A percentile compares a stretch with the other conserved stretches of the same genome.
Evolutionary conservation across 129 eudicot genomes (phyloP).

Genomic region (Silybum marianum): DNA sequence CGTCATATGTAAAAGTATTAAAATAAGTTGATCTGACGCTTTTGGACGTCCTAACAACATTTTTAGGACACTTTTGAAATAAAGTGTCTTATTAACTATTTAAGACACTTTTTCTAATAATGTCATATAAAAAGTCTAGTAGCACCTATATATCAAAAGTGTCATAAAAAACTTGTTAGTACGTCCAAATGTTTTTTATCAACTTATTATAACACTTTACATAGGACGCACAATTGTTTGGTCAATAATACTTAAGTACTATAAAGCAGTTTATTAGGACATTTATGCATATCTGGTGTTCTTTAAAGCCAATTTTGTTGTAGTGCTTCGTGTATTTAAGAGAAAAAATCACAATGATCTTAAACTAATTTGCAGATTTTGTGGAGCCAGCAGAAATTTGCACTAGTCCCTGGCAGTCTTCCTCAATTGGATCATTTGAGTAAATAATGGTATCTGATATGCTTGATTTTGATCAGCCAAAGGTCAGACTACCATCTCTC

Average conservation of each 20-base stretch:
- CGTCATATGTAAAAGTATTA: neutral
- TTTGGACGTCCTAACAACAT: neutral
- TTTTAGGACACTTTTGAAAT: neutral
- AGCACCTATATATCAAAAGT: neutral
- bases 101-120: neutral
- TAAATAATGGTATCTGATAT: slow-evolving; percentile 14
- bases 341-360: neutral
- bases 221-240: neutral
- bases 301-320: neutral
- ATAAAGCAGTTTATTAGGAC: neutral
- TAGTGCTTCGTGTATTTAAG: neutral
- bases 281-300: neutral
- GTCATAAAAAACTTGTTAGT: neutral
- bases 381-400: slow-evolving; percentile 26
- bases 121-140: neutral
- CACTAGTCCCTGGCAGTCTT: slow-evolving; percentile 19
- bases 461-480: slow-evolving; percentile 5
- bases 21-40: neutral
- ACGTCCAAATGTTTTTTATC: neutral
- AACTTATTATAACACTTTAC: neutral
- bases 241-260: neutral
- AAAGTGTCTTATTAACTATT: neutral
- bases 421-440: slow-evolving; percentile 25
- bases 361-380: slow-evolving; percentile 36
- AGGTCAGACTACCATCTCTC: slow-evolving; percentile 30